Base-by-base conservation (phyloP, 495 filamentous ascomycete species). In the Aspergillus olivimuriae region DNA sequence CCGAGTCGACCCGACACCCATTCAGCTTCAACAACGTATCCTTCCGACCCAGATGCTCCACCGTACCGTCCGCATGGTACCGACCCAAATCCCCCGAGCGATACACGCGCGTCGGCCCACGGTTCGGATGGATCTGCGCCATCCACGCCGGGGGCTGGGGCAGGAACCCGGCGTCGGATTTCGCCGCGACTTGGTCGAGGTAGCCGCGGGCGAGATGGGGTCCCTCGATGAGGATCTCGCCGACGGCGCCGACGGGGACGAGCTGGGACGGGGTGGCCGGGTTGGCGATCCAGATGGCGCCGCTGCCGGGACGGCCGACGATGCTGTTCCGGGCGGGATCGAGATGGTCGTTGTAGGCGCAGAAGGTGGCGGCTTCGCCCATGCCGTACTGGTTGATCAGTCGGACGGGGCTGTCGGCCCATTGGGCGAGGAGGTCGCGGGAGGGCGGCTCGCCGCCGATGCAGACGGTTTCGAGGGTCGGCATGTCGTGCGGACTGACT, bases 21-120 rank as follows among this genome's bases (percentile, higher is more conserved):
- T 86, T 73, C 0, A 94, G 70, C 56, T 94, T 94, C 18, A 90
- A 75, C 59, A 91, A 83, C 43, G 86, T 82, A 53, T 94, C 87
- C 2, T 77, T 80, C 9, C 87, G 75, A 2, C 87, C 87, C 7
- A 86, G 58, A 39, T 89, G 86, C 37, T 84, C 78, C 38, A 92
- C 81, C 10, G 75, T 80, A 3, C 73, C 78, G 51, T 90, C 81
- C 41, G 85, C 72, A 8, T 83, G 68, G 15, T 87, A 72, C 1
- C 88, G 71, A 11, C 87, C 87, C 3, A 92, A 63, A 53, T 94
- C 87, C 0, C 88, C 88, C 4, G 87, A 90, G 3, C 84, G 76
- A 51, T 94, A 94, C 12, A 62, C n/a, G 14, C 55, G 48, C 20
- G 43, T 31, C 1, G 24, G 26, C 1, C 44, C 34, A n/a, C 50